Base-by-base conservation (phyloP, 257 asterid genomes). In the Euphrasia confusa region DNA sequence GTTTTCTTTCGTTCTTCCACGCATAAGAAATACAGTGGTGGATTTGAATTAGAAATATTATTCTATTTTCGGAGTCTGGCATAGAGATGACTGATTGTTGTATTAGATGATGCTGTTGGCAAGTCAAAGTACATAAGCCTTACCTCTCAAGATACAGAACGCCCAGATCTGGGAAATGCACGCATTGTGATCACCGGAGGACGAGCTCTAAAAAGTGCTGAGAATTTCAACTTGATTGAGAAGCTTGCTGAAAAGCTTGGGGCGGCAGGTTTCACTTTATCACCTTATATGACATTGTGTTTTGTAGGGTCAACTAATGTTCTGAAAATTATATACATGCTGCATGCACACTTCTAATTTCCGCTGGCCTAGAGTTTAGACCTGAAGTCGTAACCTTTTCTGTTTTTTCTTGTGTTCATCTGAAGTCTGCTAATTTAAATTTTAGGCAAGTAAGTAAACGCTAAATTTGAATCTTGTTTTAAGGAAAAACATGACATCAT, bases 211-310 rank as follows among this genome's bases (percentile, higher is more conserved):
- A 92, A 84, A 80, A 92, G 95, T 77, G 95, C 94, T 12, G 94
- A 92, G 60, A 92, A 92, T 72, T 89, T 92, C 77, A 92, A 83
- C 75, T 73, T 87, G 97, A 77, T 92, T 48, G 99, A 89, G 65
- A 83, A 84, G 77, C 96, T 92, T 70, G 96, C 99, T 0, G 88
- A 84, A 82, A 92, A 84, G 87, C 95, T 92, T 64, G 99, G 97
- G n/a, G 99, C 93, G 10, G 97, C 99, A 92, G 99, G 99, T 92
- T 54, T 60, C 65, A 71, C 54, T 48, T 18, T 10, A 42, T 39
- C 18, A 48, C 8, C 47, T 48, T 60, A 45, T 33, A 58, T 50
- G 61, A 61, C 59, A 12, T 24, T 59, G 28, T 40, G 30, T 64
- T 72, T 58, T 15, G 48, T 44, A 27, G 58, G 59, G 37, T 54